Evolutionary conservation across 768 basidiomycete genomes (phyloP), one percentile per base, ranked within the genome.

Genomic region (Exsudoporus frostii): DNA sequence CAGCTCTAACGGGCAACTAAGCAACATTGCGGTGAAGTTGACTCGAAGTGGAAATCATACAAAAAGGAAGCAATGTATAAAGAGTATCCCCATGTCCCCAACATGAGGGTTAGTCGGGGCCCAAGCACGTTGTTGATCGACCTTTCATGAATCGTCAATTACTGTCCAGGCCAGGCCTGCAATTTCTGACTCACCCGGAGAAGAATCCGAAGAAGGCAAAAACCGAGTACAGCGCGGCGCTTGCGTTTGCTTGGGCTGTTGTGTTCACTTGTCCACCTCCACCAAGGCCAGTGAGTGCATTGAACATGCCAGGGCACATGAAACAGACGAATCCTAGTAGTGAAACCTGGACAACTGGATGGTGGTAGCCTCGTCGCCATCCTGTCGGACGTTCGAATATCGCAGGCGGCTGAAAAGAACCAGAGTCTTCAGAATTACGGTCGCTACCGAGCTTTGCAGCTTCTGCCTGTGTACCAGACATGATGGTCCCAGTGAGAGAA

Each of bases 241-340:
- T 89, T 4, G 86, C 78, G 61, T 90, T 88, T 10, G 88, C 84
- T 63, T 78, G 79, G 9, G 81, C 86, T 3, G 73, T 75, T 4
- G 79, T 48, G 60, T 88, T 83, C 39, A 89, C 63, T 68, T 88
- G 86, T 0, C 91, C 91, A 39, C 88, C 90, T 40, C 79, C 90
- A 5, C 92, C 91, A 41, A 94, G 76, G 32, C 90, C 89, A 50
- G 81, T 86, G 62, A 91, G 73, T 0, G 89, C 83, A 62, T 91
- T 92, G 72, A 88, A 91, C 51, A 90, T 78, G 53, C 90, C 89
- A 66, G 71, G 72, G 51, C 73, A 57, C 82, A 83, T 80, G 64
- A 83, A 83, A 55, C 61, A 68, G 24, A 90, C 82, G 43, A 90
- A 76, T 38, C 86, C 89, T 17, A 90, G 74, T 68, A 91, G 71